Percentiles rank a stretch among this genome's conserved stretches.
phyloP scores from a whole-genome alignment of 306 rosid genomes.

The Cucumis sativus region Cucumber_9930_V3 NC_026658.2:761501-762000 shows the following conservation, averaged over 20 bases:
- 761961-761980: neutral
- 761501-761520: neutral
- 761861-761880: neutral
- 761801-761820: neutral
- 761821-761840: neutral
- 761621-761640: neutral
- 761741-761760: neutral
- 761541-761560: neutral
- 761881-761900: neutral
- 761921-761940: neutral
- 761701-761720: neutral
- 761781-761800: neutral
- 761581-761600: neutral
- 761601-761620: neutral
- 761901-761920: neutral
- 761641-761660: neutral
- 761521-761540: neutral
- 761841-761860: neutral
- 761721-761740: neutral
- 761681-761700: neutral
- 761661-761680: conserved; percentile 1
- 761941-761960: conserved; percentile 1
- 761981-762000: neutral
- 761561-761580: neutral
- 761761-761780: neutral